phyloP scores from a whole-genome alignment of 805 yeast genomes.

The Torulaspora indica region DNA sequence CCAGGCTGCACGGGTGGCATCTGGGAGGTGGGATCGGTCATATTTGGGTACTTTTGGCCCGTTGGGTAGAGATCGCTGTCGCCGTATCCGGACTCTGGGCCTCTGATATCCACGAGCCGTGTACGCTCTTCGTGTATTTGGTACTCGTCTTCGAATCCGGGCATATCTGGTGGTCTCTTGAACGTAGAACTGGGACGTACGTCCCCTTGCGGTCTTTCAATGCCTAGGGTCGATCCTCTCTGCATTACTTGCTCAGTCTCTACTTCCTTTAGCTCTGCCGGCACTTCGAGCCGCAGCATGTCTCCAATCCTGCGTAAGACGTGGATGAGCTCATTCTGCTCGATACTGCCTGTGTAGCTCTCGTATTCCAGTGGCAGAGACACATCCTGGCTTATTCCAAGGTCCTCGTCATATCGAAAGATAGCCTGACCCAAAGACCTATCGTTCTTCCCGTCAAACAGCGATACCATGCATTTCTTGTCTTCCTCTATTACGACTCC shows the following conservation, averaged over 20 bases:
- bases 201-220: background rate
- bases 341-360: background rate
- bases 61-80: constrained; percentile 35
- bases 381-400: constrained; percentile 3
- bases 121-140: constrained; percentile 16
- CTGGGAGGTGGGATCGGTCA: constrained; percentile 18
- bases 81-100: constrained; percentile 25
- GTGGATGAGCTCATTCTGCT: background rate
- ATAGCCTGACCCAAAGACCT: constrained; percentile 17
- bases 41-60: constrained; percentile 30
- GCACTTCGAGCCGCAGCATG: constrained; percentile 1
- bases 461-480: constrained; percentile 18
- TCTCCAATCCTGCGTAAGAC: constrained; percentile 4
- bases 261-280: background rate
- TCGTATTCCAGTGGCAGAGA: constrained; percentile 12
- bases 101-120: background rate
- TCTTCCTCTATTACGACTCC: constrained; percentile 10
- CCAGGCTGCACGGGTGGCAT: constrained; percentile 7
- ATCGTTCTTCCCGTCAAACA: constrained; percentile 13
- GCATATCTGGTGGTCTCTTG: constrained; percentile 32
- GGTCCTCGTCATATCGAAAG: constrained; percentile 16
- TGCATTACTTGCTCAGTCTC: constrained; percentile 1
- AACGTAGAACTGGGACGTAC: background rate
- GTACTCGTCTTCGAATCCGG: constrained; percentile 37
- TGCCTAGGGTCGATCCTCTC: background rate